These are phyloP conservation scores for Alternaria sp. DNA, from an alignment of 2,329 filamentous ascomycete species.

Conservation along the genomic window DNA sequence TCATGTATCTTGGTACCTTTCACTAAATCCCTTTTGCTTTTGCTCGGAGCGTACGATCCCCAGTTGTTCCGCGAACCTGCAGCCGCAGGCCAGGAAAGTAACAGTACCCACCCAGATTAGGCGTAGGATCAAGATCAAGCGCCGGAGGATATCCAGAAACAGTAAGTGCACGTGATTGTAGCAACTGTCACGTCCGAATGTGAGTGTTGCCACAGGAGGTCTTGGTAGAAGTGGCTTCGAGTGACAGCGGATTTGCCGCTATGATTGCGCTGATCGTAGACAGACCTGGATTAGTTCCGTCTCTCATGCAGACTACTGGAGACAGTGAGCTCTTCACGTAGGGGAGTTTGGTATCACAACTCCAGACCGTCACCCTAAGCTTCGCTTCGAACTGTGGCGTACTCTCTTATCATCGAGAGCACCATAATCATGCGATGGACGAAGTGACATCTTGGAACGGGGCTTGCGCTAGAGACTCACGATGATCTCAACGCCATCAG, in stretches of 20 bases:
- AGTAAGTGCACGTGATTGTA: neutral
- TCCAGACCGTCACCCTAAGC: neutral
- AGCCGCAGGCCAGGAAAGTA: neutral
- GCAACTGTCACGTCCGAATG: neutral
- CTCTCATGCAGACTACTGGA: neutral
- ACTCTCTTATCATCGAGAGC: neutral
- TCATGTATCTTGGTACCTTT: neutral
- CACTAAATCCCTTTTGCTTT: neutral
- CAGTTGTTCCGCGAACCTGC: neutral
- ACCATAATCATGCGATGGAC: neutral
- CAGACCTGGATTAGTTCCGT: neutral
- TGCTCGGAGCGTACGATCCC: neutral
- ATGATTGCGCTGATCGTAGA: neutral
- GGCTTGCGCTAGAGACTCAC: neutral
- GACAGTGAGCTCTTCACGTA: neutral
- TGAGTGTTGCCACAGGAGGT: neutral
- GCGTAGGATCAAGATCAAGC: neutral
- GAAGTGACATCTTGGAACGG: neutral
- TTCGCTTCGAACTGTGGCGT: neutral
- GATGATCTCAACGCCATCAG: neutral
- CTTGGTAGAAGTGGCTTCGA: neutral
- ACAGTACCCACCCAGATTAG: neutral
- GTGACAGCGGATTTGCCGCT: neutral
- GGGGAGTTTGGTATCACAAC: neutral
- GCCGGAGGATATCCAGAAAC: neutral